Percentiles rank a stretch among this genome's conserved stretches.
phyloP scores from a whole-genome alignment of 139 green algal species.

The Chlorella sp. region DNA sequence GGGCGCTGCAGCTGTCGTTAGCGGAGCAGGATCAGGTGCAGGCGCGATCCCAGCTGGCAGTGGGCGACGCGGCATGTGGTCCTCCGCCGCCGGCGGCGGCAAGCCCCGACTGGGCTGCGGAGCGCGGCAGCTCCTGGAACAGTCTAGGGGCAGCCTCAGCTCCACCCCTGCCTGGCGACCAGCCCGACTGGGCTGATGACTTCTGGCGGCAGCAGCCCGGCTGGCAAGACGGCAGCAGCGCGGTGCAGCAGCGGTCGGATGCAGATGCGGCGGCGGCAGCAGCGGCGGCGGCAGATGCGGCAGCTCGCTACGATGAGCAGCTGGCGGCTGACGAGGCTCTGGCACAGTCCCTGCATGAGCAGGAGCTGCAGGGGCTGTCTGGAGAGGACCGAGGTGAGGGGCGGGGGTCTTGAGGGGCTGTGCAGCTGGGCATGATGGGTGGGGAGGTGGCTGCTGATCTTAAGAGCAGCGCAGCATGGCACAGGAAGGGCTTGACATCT shows the following conservation, averaged over 20 bases:
- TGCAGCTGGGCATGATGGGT: no score
- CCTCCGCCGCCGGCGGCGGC: no score
- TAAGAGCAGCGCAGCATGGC: no score
- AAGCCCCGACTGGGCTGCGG: no score
- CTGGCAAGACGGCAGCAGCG: not conserved
- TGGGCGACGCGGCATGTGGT: no score
- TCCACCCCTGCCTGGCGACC: not conserved
- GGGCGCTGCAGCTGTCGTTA: no score
- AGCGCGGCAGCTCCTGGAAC: no score
- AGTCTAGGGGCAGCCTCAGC: not conserved
- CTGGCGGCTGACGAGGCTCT: not conserved
- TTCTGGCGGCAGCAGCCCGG: not conserved
- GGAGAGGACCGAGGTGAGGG: not conserved
- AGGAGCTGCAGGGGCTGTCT: slow-evolving; percentile 19
- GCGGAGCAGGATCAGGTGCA: no score
- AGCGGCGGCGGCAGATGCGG: not conserved
- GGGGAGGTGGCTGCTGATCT: no score
- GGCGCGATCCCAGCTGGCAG: no score
- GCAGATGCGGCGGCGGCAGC: not conserved
- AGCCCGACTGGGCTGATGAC: not conserved
- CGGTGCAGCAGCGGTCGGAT: not conserved
- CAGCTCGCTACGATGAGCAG: not conserved
- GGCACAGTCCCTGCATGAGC: not conserved
- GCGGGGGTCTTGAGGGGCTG: no score
- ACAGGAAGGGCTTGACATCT: no score